phyloP scores from a whole-genome alignment of 1,284 basidiomycete genomes.

The Malassezia caprae region DNA sequence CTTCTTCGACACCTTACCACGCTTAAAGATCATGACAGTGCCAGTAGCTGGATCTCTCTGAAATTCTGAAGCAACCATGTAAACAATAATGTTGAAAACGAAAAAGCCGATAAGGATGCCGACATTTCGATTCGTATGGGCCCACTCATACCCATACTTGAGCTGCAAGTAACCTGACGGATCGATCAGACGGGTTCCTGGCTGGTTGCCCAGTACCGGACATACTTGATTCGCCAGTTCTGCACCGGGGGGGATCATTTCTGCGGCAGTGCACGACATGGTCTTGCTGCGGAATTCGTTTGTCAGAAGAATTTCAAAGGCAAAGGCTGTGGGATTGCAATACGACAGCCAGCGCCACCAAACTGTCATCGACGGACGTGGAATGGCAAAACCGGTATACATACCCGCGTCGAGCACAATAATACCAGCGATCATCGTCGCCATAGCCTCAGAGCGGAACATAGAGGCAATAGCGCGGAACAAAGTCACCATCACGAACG shows the following conservation, averaged over 20 bases:
- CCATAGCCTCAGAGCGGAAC: conserved; percentile 22
- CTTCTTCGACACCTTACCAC: conserved; percentile 12
- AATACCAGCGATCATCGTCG: conserved; percentile 34
- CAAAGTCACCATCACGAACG: conserved; percentile 33
- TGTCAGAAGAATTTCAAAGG: conserved; percentile 35
- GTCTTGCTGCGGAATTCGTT: conserved; percentile 34
- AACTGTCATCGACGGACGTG: conserved; percentile 31
- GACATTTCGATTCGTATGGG: conserved; percentile 22
- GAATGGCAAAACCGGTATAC: conserved; percentile 39
- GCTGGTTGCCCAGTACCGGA: conserved; percentile 22
- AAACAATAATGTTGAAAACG: conserved; percentile 25
- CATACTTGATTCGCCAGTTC: conserved; percentile 27
- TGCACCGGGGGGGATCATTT: conserved; percentile 23
- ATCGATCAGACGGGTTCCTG: conserved; percentile 23
- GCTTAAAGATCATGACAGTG: conserved; percentile 36
- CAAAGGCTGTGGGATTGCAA: conserved; percentile 35
- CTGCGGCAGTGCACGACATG: conserved; percentile 21
- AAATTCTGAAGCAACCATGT: conserved; percentile 30
- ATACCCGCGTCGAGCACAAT: conserved; percentile 28
- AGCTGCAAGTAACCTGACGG: conserved; percentile 20
- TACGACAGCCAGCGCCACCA: conserved; percentile 43
- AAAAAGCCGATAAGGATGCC: conserved; percentile 34
- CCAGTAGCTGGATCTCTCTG: conserved; percentile 32
- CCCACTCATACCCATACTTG: conserved; percentile 26
- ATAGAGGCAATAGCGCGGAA: conserved; percentile 29